These are phyloP conservation scores for Fusarium chaquense DNA, from an alignment of 2,329 filamentous ascomycete species.

Conservation along the genomic window DNA sequence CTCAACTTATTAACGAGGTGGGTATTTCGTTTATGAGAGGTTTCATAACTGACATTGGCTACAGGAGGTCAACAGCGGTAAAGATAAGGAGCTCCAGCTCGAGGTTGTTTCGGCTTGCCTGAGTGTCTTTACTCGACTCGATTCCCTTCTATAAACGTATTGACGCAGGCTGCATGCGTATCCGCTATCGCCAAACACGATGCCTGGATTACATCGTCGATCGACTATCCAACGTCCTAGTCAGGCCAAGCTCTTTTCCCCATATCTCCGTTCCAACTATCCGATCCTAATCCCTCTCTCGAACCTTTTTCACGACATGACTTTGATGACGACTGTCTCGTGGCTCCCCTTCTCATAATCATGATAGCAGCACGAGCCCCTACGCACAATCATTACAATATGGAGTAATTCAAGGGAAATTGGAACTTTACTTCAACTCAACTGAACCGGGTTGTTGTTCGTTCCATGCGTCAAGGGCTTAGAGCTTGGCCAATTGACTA, in stretches of 20 bases:
- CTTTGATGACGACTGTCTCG: conserved; percentile 33
- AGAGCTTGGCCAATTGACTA: conserved; percentile 27
- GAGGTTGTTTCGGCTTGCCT: conserved; percentile 97
- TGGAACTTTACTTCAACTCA: conserved; percentile 25
- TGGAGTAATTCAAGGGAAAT: conserved; percentile 38
- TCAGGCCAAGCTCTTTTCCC: conserved; percentile 35
- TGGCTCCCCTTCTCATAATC: conserved; percentile 16
- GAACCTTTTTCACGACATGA: conserved; percentile 31
- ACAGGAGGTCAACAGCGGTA: conserved; percentile 82
- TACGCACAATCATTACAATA: conserved; percentile 25
- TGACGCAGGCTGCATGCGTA: conserved; percentile 13
- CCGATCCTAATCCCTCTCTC: conserved; percentile 27
- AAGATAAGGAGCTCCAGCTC: conserved; percentile 95
- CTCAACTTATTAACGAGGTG: conserved; percentile 84
- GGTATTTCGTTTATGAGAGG: conserved; percentile 34
- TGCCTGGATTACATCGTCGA: conserved; percentile 29
- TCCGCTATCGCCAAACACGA: conserved; percentile 23
- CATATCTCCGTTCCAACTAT: conserved; percentile 31
- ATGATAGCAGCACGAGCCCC: conserved; percentile 16
- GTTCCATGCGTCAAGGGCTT: conserved; percentile 10
- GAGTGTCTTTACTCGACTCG: conserved; percentile 96
- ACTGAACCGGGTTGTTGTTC: conserved; percentile 20
- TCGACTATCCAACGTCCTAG: conserved; percentile 37
- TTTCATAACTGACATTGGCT: conserved; percentile 32
- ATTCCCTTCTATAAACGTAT: conserved; percentile 82